A percentile compares a stretch with the other conserved stretches of the same genome.
phyloP scores from a whole-genome alignment of 805 yeast genomes.

The Wickerhamomyces subpelliculosus region DNA sequence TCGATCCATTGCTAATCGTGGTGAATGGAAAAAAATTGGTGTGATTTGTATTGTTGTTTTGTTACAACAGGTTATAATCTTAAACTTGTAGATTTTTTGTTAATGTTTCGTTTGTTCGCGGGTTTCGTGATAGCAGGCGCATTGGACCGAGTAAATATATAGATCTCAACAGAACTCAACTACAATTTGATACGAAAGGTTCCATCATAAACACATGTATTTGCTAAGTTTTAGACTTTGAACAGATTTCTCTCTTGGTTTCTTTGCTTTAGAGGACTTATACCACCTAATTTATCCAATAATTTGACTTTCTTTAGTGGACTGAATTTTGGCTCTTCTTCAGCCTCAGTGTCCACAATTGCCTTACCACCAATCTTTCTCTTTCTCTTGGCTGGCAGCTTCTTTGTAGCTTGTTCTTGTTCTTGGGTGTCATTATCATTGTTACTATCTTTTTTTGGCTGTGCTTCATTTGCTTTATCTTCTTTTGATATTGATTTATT shows the following conservation, averaged over 20 bases:
- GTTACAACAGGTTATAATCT: too few relatives aligned
- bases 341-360: conserved; percentile 15
- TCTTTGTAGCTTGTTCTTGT: conserved; percentile 1
- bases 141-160: too few relatives aligned
- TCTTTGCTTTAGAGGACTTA: conserved; percentile 22
- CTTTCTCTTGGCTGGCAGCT: conserved; percentile 12
- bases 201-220: neutral
- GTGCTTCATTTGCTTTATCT: neutral
- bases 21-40: neutral
- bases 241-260: conserved; percentile 19
- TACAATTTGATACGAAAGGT: too few relatives aligned
- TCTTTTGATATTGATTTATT: conserved; percentile 9
- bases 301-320: conserved; percentile 20
- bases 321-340: conserved; percentile 6
- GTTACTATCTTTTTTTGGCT: conserved; percentile 8
- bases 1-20: conserved; percentile 10
- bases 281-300: conserved; percentile 18
- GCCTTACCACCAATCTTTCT: conserved; percentile 15
- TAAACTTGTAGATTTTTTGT: too few relatives aligned
- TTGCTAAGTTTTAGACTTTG: conserved; percentile 10
- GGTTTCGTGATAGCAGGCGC: too few relatives aligned
- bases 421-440: conserved; percentile 2
- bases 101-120: too few relatives aligned
- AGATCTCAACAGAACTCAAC: too few relatives aligned
- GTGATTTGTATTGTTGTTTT: neutral